Conservation (phyloP, 805 yeast species). For the Candida endomychidarum region DNA sequence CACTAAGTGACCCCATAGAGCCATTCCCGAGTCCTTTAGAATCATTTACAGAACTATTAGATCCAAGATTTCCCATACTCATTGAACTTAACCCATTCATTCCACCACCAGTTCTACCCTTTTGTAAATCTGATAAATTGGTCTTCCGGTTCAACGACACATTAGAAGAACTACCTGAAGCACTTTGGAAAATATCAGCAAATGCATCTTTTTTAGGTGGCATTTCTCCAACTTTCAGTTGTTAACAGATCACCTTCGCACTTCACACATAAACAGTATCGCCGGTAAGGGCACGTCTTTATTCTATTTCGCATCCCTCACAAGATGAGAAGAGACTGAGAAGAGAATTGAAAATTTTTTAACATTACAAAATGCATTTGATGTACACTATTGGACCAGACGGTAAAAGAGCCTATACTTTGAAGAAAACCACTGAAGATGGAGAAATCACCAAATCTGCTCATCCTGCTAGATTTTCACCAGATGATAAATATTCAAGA, state of each 20-base stretch:
- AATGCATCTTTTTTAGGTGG: conserved; percentile 47
- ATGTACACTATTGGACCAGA: conserved; percentile 96
- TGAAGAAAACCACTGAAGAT: conserved; percentile 71
- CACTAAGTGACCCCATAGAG: not conserved
- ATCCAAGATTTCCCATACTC: no score
- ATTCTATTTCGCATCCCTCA: no score
- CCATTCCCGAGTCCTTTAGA: not conserved
- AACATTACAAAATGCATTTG: conserved; percentile 73
- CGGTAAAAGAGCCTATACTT: conserved; percentile 94
- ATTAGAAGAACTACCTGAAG: conserved; percentile 11
- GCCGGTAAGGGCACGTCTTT: not conserved
- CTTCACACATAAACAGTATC: no score
- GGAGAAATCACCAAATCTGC: conserved; percentile 99
- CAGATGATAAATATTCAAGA: conserved; percentile 98
- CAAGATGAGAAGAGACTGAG: conserved; percentile 5
- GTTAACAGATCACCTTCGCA: no score
- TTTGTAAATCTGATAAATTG: conserved; percentile 14
- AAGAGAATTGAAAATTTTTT: conserved; percentile 7
- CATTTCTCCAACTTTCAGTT: no score
- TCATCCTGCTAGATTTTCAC: conserved; percentile 99
- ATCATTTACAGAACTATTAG: not conserved
- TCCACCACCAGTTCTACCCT: not conserved
- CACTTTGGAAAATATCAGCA: conserved; percentile 42
- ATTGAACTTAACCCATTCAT: no score
- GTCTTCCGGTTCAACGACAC: conserved; percentile 1